Base-by-base conservation (phyloP, 2,329 filamentous ascomycete species). In the Coniochaeta prunicola region DNA sequence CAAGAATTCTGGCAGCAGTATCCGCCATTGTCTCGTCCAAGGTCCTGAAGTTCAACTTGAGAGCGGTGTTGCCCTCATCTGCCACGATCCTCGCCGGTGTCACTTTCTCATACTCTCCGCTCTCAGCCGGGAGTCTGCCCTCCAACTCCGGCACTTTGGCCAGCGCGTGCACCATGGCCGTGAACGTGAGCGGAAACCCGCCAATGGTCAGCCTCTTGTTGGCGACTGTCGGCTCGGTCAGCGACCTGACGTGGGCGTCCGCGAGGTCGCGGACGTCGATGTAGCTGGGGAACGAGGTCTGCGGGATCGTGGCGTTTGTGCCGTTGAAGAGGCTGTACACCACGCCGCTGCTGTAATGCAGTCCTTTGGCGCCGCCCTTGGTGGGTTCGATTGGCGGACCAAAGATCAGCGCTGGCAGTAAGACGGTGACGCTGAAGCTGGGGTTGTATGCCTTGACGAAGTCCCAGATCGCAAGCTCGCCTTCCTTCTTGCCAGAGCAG, bases 221-320 rank as follows among this genome's bases (percentile, higher is more conserved):
- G 2, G 61, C 63, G 2, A 64, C 67, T 24, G 50, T 58, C 12
- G 62, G 60, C 7, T 53, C 61, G n/a, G 64, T 67, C 30, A 69
- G 62, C 2, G 64, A 60, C 55, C 59, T 59, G 57, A 68, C 65
- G 45, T 69, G 67, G 4, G 67, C 66, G 19, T 59, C 59, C 13
- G 66, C 65, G 1, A 69, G 61, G 58, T 69, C 67, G 50, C 67
- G 66, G 34, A 65, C 67, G 56, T 69, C 67, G 50, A 69, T 65
- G 57, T 64, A 62, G 28, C 55, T 60, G 4, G 63, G 60, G 59
- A 67, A 68, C 33, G 61, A 57, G 8, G 66, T 68, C 28, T 59
- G 42, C 6, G 66, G 65, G 36, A 65, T 60, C 36, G 59, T 61
- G 24, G 62, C 60, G 59, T 65, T 59, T n/a, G 62, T 62, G 3